Base-by-base conservation (phyloP, 2,329 filamentous ascomycete genomes). In the Leptographium wingfieldii region DNA sequence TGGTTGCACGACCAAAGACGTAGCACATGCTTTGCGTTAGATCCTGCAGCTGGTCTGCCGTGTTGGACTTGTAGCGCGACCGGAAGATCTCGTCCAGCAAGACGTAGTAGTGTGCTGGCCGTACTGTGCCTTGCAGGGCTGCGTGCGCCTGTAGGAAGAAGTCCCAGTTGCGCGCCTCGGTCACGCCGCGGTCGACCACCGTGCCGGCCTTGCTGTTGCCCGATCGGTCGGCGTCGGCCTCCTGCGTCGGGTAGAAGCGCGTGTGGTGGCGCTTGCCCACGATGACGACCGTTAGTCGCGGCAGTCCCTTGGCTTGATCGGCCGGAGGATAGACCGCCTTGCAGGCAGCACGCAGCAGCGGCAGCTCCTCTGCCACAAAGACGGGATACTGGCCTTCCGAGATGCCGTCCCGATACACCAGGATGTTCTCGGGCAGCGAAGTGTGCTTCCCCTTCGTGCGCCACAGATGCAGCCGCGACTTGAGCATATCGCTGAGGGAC, bases 181-280 rank as follows among this genome's bases (percentile, higher is more conserved):
- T 94, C 58, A 96, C 81, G 27, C 88, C 89, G 43, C 90, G 86
- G 70, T 95, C 91, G 55, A 96, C 89, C 0, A 96, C 80, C 0
- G 90, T 95, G 25, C 92, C 92, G 31, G 84, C 84, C 61, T 77
- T 71, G 3, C n/a, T 57, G 25, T 51, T 56, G 52, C 43, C 53
- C 22, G 40, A 54, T 22, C 55, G 35, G 10, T 52, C 54, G 27
- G 54, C 55, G 19, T 56, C 57, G 4, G 11, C 51, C 1, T 74
- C 67, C 1, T 75, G 71, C 0, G 85, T 86, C 0, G 90, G 89
- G 68, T 87, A 96, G 73, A 96, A 95, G 0, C 92, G 83, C 0
- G 89, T 95, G 66, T 95, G 87, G 66, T 96, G 91, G 0, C 92
- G 82, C 73, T 96, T 96, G 33, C 91, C 90, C 0, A 91, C 91